phyloP scores from a whole-genome alignment of 352 stramenopile genomes.

The Pythium dissimile region DNA sequence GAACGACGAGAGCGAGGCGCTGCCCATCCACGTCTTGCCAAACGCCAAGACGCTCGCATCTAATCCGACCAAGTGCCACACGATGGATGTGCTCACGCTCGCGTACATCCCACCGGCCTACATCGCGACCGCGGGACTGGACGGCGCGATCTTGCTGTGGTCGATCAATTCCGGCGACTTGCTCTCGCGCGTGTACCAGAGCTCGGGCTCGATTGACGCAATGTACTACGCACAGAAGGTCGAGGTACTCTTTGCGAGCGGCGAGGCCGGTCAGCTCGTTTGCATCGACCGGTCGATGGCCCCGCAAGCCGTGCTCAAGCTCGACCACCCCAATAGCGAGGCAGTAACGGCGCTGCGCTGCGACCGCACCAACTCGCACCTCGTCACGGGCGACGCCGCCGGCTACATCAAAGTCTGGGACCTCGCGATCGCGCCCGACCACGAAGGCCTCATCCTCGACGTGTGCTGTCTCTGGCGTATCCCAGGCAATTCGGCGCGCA shows the following conservation, averaged over 20 bases:
- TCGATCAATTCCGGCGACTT: constrained; percentile 77
- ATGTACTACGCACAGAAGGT: constrained; percentile 72
- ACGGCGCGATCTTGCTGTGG: constrained; percentile 75
- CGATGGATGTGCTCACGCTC: constrained; percentile 64
- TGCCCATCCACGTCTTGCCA: constrained; percentile 56
- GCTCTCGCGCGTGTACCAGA: constrained; percentile 59
- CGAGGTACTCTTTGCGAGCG: constrained; percentile 64
- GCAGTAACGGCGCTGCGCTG: constrained; percentile 46
- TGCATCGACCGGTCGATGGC: constrained; percentile 70
- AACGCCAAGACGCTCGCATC: constrained; percentile 25
- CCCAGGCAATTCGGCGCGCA: constrained; percentile 22
- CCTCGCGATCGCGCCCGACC: constrained; percentile 40
- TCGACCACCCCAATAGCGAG: constrained; percentile 36
- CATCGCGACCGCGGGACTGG: constrained; percentile 60
- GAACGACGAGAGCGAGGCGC: constrained; percentile 65
- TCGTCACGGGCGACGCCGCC: constrained; percentile 53
- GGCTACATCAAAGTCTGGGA: constrained; percentile 70
- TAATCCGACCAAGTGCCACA: constrained; percentile 39
- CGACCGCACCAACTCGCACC: constrained; percentile 57
- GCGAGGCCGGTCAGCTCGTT: constrained; percentile 55
- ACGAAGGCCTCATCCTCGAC: constrained; percentile 59
- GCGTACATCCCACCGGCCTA: constrained; percentile 71
- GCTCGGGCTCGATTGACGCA: constrained; percentile 53
- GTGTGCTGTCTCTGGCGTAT: constrained; percentile 54
- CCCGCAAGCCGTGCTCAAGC: constrained; percentile 40